Evolutionary conservation across 768 basidiomycete species (phyloP).

Genomic region (Pleurotus pulmonarius): DNA sequence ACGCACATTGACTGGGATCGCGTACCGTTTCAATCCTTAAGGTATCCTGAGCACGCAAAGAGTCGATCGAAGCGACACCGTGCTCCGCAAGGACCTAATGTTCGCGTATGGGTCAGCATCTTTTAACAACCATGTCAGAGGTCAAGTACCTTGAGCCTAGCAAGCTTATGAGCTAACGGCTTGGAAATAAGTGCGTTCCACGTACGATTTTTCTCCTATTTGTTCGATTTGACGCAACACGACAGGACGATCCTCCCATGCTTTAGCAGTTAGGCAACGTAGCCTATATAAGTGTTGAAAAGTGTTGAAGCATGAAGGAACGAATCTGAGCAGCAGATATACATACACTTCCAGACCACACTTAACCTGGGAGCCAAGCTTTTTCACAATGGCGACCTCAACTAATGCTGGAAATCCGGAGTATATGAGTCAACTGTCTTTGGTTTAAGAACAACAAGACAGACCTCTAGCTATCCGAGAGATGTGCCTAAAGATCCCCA

Average conservation of each 20-base stretch:
- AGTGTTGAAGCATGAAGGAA: neutral
- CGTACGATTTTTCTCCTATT: constrained; percentile 92
- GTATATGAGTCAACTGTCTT: constrained; percentile 4
- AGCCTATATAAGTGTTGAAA: constrained; percentile 36
- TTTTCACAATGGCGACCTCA: constrained; percentile 67
- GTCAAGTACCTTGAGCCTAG: constrained; percentile 29
- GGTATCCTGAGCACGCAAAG: constrained; percentile 53
- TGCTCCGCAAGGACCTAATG: constrained; percentile 69
- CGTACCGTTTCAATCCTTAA: constrained; percentile 61
- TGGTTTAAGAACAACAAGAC: neutral
- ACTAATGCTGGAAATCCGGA: constrained; percentile 52
- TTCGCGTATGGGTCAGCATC: neutral
- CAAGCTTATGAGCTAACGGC: neutral
- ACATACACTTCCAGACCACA: constrained; percentile 73
- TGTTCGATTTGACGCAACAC: constrained; percentile 85
- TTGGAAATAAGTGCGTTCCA: constrained; percentile 3
- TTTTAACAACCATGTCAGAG: constrained; percentile 8
- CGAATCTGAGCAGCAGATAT: neutral
- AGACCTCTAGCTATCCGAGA: constrained; percentile 73
- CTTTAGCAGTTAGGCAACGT: constrained; percentile 75
- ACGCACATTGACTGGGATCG: neutral
- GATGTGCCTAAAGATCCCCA: constrained; percentile 71
- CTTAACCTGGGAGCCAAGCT: constrained; percentile 65
- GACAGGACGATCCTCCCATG: constrained; percentile 87
- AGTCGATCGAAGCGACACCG: constrained; percentile 61